Evolutionary conservation across 2,329 filamentous ascomycete species (phyloP).

Genomic region (Penicillium corylophilum): DNA sequence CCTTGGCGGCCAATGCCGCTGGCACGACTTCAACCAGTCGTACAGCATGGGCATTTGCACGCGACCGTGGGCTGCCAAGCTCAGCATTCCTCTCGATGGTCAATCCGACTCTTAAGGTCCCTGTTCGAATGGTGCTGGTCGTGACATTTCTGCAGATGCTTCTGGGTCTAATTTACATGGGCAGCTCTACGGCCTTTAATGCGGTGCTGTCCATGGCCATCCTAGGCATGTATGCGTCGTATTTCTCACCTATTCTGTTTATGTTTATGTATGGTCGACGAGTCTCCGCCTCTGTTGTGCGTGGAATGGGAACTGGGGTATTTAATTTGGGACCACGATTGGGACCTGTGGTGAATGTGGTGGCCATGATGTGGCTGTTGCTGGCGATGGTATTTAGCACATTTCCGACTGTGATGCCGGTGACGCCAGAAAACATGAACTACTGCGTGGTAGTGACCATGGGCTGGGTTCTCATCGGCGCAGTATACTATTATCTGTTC

Average conservation of each 20-base stretch:
- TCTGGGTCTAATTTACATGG: constrained; percentile 50
- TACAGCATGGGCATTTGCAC: constrained; percentile 51
- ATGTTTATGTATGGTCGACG: constrained; percentile 21
- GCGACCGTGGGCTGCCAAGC: constrained; percentile 51
- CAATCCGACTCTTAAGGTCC: constrained; percentile 44
- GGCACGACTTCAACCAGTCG: constrained; percentile 20
- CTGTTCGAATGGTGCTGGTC: constrained; percentile 44
- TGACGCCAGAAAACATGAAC: constrained; percentile 21
- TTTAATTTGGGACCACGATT: constrained; percentile 15
- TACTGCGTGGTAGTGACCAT: constrained; percentile 20
- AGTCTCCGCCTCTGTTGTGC: background rate
- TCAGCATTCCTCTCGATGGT: constrained; percentile 43
- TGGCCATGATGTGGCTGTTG: constrained; percentile 15
- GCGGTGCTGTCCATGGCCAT: constrained; percentile 49
- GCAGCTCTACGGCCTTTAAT: constrained; percentile 43
- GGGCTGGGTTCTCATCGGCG: constrained; percentile 19
- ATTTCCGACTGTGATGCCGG: constrained; percentile 20
- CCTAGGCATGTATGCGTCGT: constrained; percentile 49
- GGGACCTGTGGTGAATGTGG: constrained; percentile 15
- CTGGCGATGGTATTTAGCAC: constrained; percentile 23
- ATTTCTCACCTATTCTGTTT: constrained; percentile 48
- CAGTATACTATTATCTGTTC: constrained; percentile 16
- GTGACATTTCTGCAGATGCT: constrained; percentile 47
- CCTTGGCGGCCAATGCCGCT: constrained; percentile 20
- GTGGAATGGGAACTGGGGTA: constrained; percentile 4